Evolutionary conservation across 2,329 filamentous ascomycete species (phyloP).

Genomic region (Trichoderma asperellum): DNA sequence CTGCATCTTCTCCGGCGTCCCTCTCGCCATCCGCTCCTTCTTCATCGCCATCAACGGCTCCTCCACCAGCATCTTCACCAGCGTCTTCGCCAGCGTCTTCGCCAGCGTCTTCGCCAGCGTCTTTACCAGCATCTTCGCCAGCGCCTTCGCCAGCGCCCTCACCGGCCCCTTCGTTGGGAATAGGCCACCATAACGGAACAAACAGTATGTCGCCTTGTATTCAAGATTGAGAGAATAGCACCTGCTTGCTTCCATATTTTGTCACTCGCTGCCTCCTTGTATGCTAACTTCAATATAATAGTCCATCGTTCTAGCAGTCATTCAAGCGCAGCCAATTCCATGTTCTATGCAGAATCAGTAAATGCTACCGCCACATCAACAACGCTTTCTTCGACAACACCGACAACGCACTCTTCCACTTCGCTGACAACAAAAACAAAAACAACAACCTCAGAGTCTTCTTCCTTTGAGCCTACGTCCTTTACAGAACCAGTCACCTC

Average conservation of each 20-base stretch:
- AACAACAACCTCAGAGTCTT: conserved; percentile 9
- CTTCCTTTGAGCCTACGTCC: conserved; percentile 6
- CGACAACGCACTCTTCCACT: conserved; percentile 1
- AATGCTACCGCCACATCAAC: conserved; percentile 5
- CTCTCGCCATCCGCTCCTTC: conserved; percentile 41
- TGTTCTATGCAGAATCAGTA: conserved; percentile 13
- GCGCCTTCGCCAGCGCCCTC: conserved; percentile 18
- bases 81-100: too few relatives aligned
- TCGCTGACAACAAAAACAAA: neutral
- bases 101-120: too few relatives aligned
- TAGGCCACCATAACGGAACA: conserved; percentile 35
- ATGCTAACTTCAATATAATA: neutral
- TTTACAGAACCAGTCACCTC: conserved; percentile 5
- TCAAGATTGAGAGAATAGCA: neutral
- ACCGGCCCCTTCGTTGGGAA: conserved; percentile 26
- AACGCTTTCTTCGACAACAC: conserved; percentile 3
- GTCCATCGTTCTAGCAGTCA: conserved; percentile 10
- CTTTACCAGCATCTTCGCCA: too few relatives aligned
- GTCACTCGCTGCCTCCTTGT: neutral
- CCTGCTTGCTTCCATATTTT: neutral
- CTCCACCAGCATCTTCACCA: neutral
- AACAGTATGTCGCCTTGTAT: conserved; percentile 29
- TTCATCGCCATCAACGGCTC: conserved; percentile 27
- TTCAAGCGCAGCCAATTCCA: conserved; percentile 1
- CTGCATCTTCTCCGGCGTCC: conserved; percentile 21